phyloP scores from a whole-genome alignment of 257 asterid species.

The Euphrasia confusa region DNA sequence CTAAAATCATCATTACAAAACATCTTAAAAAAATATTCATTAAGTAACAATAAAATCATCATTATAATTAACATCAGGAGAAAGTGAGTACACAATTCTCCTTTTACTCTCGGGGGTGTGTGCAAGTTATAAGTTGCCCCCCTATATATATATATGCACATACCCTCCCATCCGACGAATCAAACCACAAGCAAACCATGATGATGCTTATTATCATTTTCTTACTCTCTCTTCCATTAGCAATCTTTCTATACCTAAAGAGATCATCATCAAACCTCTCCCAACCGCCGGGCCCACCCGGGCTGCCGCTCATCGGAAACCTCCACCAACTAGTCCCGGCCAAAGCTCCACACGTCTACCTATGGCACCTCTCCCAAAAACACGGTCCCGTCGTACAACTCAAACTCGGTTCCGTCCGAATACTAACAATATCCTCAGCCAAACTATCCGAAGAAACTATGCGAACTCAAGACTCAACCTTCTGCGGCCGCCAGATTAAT shows the following conservation, averaged over 20 bases:
- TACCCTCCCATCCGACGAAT: no score
- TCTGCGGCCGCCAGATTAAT: not conserved
- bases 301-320: conserved; percentile 17
- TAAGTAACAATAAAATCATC: no score
- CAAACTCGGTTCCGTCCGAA: not conserved
- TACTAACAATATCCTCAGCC: conserved; percentile 6
- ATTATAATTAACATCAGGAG: no score
- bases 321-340: not conserved
- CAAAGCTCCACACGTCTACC: not conserved
- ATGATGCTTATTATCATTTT: not conserved
- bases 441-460: not conserved
- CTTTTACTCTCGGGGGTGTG: no score
- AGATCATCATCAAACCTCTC: not conserved
- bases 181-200: no score
- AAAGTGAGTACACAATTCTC: no score
- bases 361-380: conserved; percentile 17
- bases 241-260: not conserved
- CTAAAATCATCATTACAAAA: no score
- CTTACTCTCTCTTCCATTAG: not conserved
- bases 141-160: no score
- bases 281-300: conserved; percentile 14
- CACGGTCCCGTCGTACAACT: conserved; percentile 10
- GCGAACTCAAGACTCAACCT: not conserved
- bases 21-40: no score
- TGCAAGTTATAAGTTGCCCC: no score